Conservation (phyloP, 805 yeast genomes). For the Scheffersomyces stipitis region DNA sequence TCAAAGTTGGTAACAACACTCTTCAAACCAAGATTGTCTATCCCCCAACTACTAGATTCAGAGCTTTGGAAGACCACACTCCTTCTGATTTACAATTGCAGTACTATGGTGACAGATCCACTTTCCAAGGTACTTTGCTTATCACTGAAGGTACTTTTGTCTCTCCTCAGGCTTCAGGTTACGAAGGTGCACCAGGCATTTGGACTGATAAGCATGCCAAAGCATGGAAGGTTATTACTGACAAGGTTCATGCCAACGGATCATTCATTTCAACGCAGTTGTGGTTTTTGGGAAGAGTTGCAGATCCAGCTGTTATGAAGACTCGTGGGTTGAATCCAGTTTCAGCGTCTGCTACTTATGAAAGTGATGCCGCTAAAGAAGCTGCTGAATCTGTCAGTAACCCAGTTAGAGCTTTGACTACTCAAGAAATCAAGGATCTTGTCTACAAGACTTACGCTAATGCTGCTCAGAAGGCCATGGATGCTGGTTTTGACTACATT, state of each 20-base stretch:
- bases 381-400: slow-evolving; percentile 32
- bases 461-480: slow-evolving; percentile 30
- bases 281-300: slow-evolving; percentile 17
- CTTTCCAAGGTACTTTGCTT: slow-evolving; percentile 54
- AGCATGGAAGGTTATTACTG: not conserved
- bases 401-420: slow-evolving; percentile 25
- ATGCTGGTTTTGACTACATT: slow-evolving; percentile 38
- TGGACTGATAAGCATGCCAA: not conserved
- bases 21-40: slow-evolving; percentile 43
- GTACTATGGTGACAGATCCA: slow-evolving; percentile 57
- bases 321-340: slow-evolving; percentile 35
- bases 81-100: slow-evolving; percentile 47
- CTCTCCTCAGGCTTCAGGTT: slow-evolving; percentile 47
- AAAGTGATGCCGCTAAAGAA: slow-evolving; percentile 31
- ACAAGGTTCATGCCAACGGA: not conserved
- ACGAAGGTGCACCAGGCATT: not conserved
- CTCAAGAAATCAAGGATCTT: slow-evolving; percentile 39
- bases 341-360: slow-evolving; percentile 39
- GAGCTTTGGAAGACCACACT: slow-evolving; percentile 25
- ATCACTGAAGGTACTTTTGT: slow-evolving; percentile 66
- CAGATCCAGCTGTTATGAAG: slow-evolving; percentile 31
- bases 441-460: slow-evolving; percentile 27
- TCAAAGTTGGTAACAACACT: slow-evolving; percentile 38
- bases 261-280: slow-evolving; percentile 1
- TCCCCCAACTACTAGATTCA: slow-evolving; percentile 52